phyloP scores from a whole-genome alignment of 768 basidiomycete species.

The Antrodiella citrinella region DNA sequence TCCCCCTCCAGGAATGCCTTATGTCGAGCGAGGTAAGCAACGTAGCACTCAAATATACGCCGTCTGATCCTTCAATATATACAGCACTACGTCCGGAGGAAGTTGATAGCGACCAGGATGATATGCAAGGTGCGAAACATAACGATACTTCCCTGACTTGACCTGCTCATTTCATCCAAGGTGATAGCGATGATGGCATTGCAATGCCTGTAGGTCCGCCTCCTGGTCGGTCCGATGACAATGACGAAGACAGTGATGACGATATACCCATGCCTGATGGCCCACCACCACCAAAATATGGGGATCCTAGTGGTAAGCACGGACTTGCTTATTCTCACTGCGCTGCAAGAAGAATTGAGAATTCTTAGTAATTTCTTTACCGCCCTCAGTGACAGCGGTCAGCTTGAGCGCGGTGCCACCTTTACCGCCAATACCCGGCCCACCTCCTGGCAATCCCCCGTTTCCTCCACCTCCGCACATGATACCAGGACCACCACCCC shows the following conservation, averaged over 20 bases:
- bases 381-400: too few relatives aligned
- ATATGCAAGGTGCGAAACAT: constrained; percentile 31
- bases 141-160: not conserved
- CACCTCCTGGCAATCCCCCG: constrained; percentile 18
- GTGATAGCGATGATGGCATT: constrained; percentile 46
- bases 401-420: too few relatives aligned
- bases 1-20: constrained; percentile 96
- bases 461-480: constrained; percentile 18
- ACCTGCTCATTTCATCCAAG: not conserved
- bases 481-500: constrained; percentile 11
- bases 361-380: constrained; percentile 2
- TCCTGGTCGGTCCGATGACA: constrained; percentile 37
- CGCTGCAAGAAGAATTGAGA: too few relatives aligned
- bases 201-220: constrained; percentile 60
- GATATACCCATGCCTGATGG: constrained; percentile 88
- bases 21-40: constrained; percentile 79
- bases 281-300: constrained; percentile 40
- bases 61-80: too few relatives aligned
- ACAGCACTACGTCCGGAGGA: constrained; percentile 58
- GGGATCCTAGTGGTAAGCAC: constrained; percentile 8
- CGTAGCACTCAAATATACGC: constrained; percentile 8
- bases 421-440: constrained; percentile 17
- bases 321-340: not conserved
- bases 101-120: constrained; percentile 49
- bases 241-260: constrained; percentile 55